These are phyloP conservation scores for Saccharomyces uvarum DNA, from an alignment of 1,139 yeast species.

Conservation along the genomic window DNA sequence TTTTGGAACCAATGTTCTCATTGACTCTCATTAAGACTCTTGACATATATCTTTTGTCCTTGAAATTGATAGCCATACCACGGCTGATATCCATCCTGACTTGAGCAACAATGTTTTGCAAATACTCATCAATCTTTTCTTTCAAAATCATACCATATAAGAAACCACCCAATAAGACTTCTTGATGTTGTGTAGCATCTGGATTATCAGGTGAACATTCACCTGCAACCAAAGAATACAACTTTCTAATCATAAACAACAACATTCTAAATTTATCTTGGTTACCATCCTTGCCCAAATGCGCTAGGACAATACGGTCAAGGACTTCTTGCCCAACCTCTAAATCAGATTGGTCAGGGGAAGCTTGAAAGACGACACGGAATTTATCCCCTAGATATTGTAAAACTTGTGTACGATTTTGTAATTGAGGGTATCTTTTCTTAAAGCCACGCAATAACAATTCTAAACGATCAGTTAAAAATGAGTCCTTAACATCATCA, in stretches of 20 bases:
- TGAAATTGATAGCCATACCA: conserved; percentile 75
- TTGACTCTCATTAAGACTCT: conserved; percentile 74
- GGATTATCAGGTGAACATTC: conserved; percentile 97
- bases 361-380: conserved; percentile 83
- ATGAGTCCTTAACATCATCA: conserved; percentile 75
- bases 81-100: conserved; percentile 75
- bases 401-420: conserved; percentile 78
- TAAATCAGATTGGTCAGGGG: conserved; percentile 79
- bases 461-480: conserved; percentile 96
- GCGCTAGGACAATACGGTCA: conserved; percentile 80
- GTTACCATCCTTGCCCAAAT: conserved; percentile 49
- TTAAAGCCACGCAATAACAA: conserved; percentile 82
- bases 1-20: conserved; percentile 89
- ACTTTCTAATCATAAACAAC: conserved; percentile 88
- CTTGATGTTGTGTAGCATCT: conserved; percentile 99
- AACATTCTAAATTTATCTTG: conserved; percentile 77
- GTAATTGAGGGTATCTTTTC: conserved; percentile 52
- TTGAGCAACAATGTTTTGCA: conserved; percentile 64
- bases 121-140: conserved; percentile 91
- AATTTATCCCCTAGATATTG: conserved; percentile 94
- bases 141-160: conserved; percentile 93
- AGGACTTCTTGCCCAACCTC: conserved; percentile 87
- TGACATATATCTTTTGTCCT: conserved; percentile 73
- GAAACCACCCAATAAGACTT: conserved; percentile 90
- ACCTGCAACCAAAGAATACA: conserved; percentile 91